Base-by-base conservation (phyloP, 2,329 filamentous ascomycete genomes). In the Neocatenulostroma microsporum region DNA sequence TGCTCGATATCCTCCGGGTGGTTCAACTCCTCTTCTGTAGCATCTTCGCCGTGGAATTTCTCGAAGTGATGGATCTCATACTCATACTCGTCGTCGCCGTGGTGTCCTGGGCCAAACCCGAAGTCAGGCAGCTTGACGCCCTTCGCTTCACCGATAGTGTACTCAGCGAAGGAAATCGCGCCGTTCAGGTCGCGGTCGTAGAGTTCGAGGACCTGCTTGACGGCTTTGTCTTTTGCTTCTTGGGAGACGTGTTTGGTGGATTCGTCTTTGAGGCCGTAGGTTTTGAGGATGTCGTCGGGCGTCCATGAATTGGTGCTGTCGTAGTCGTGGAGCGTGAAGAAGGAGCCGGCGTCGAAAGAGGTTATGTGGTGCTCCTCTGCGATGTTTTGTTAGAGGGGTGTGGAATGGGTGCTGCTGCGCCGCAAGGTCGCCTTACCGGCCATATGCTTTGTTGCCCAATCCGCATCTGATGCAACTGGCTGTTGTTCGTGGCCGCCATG, bases 21-120 rank as follows among this genome's bases (percentile, higher is more conserved):
- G 2, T 75, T 94, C 57, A 98, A 66, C 51, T 96, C 91, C 61
- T 95, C 91, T 58, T 94, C 78, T 53, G 74, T 84, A 2, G 86
- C 87, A 57, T 88, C 78, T 50, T 76, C 74, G 8, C 69, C 68
- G 45, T 80, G 76, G 50, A 67, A 85, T 69, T 91, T 91, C 60
- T 98, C 89, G 72, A 88, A 98, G 61, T 98, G 91, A 60, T 98
- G 91, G 47, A 98, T 95, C 67, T 94, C 88, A 60, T 94, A 94
- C 66, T 94, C 87, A 44, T 69, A 95, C 67, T 98, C 91, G 54
- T 94, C 85, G 60, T 96, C 91, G 25, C 91, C 91, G 62, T 98
- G 91, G 60, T 96, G 91, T 8, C 91, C 91, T 0, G 88, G 86
- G 0, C 91, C 91, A 11, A 82, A 79, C 28, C 84, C 85, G 51